Evolutionary conservation across 495 filamentous ascomycete genomes (phyloP), one percentile per base, ranked within the genome.

Genomic region (Cenococcum geophilum): DNA sequence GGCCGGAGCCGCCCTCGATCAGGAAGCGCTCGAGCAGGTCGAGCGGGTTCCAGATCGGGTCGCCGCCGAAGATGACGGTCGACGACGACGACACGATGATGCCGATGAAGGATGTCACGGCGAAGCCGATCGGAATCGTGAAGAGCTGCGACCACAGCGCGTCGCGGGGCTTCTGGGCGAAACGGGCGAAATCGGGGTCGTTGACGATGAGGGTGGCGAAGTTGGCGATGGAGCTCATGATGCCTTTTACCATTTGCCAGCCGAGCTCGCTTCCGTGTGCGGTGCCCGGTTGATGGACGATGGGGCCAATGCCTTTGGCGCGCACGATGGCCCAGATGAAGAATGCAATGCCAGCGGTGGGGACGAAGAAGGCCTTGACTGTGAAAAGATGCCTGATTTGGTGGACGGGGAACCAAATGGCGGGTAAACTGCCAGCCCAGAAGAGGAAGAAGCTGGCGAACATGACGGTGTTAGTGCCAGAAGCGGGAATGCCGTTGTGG

Each of bases 21-120:
- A 95, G 80, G 76, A 97, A 96, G 11, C 73, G 75, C 56, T 81
- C 79, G 12, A 97, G 80, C 0, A 97, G 79, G 12, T 83, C 79
- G 1, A 96, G 82, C 0, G 92, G 92, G 66, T 91, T 90, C 92
- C 92, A 97, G 65, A 95, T 89, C 3, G 88, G 77, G 0, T 87
- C 75, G 20, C 81, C 80, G 35, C 79, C 79, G 65, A 86, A 92
- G 67, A 95, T 90, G 59, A 93, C 82, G 0, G 81, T 76, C 1
- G 90, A 91, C 6, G 87, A 89, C 0, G 92, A 97, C 1, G 89
- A 92, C 27, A 92, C 91, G 62, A 96, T 89, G 68, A 97, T 96
- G 59, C 92, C 91, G 67, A 96, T 92, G 72, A 96, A 91, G 8
- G 88, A 92, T 16, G 92, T 96, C 52, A 96, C 70, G 2, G 88